Conservation (phyloP, 2,329 filamentous ascomycete species). For the Paracamarosporium sp. region DNA sequence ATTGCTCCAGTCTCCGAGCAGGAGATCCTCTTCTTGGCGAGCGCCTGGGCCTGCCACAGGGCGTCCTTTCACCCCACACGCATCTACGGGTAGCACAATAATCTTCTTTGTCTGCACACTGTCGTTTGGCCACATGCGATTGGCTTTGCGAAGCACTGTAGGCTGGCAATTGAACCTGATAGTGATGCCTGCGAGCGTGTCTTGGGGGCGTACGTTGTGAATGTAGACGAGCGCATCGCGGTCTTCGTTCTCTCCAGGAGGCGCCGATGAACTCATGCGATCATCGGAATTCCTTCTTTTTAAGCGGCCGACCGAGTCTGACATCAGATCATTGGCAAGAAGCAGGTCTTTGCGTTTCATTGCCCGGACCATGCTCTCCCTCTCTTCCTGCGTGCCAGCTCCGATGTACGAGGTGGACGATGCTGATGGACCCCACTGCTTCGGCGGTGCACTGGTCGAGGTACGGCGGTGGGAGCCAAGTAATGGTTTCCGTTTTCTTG, state of each 20-base stretch:
- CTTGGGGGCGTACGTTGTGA: conserved; percentile 80
- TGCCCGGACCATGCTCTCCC: conserved; percentile 54
- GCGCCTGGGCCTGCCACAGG: conserved; percentile 50
- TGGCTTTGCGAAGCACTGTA: conserved; percentile 82
- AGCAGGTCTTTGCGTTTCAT: conserved; percentile 59
- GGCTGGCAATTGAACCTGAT: conserved; percentile 89
- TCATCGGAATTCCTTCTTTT: conserved; percentile 77
- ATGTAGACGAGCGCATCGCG: conserved; percentile 87
- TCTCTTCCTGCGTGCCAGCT: conserved; percentile 53
- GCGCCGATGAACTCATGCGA: conserved; percentile 52
- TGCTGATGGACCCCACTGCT: conserved; percentile 55
- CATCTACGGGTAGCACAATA: conserved; percentile 85
- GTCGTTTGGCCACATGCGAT: conserved; percentile 94
- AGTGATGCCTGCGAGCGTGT: conserved; percentile 90
- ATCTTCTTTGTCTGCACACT: conserved; percentile 83
- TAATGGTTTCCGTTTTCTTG: conserved; percentile 40
- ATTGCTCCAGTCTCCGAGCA: conserved; percentile 39
- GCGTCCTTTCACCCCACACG: conserved; percentile 82
- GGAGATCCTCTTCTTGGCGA: conserved; percentile 47
- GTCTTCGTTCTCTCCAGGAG: conserved; percentile 64
- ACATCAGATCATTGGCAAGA: conserved; percentile 48
- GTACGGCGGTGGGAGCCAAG: conserved; percentile 35
- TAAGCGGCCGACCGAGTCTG: conserved; percentile 55
- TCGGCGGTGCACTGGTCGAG: conserved; percentile 49
- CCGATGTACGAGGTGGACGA: conserved; percentile 49